Percentiles rank a stretch among this genome's conserved stretches.
Conservation (phyloP, 2,329 filamentous ascomycete genomes). For the Didymella keratinophila region DNA sequence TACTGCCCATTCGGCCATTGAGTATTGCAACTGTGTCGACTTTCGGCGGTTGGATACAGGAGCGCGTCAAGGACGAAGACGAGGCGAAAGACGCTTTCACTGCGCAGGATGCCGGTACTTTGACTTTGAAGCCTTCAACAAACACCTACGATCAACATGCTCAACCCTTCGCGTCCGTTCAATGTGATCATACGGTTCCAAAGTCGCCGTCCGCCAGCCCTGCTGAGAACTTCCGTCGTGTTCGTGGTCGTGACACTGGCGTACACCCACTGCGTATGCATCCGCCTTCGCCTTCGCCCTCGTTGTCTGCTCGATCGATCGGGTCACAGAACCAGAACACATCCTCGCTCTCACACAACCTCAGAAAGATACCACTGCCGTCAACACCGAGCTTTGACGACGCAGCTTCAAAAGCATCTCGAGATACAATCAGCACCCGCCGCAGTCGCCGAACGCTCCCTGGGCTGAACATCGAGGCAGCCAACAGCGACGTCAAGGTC, state of each 20-base stretch:
- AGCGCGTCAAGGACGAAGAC: not conserved
- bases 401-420: not conserved
- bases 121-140: no score
- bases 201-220: not conserved
- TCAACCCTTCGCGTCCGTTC: not conserved
- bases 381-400: not conserved
- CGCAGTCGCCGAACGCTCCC: not conserved
- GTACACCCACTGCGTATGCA: slow-evolving; percentile 1
- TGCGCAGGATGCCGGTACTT: not conserved
- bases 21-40: not conserved
- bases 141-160: not conserved
- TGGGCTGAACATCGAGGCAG: not conserved
- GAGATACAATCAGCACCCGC: not conserved
- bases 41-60: not conserved
- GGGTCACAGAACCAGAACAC: not conserved
- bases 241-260: not conserved
- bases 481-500: not conserved
- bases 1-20: not conserved
- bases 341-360: not conserved
- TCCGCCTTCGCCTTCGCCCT: not conserved
- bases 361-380: no score
- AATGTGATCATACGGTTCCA: not conserved
- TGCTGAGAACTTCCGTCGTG: not conserved
- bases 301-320: not conserved
- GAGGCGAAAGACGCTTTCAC: not conserved